phyloP scores from a whole-genome alignment of 202 grass and related monocot species.

The Setaria viridis region DNA sequence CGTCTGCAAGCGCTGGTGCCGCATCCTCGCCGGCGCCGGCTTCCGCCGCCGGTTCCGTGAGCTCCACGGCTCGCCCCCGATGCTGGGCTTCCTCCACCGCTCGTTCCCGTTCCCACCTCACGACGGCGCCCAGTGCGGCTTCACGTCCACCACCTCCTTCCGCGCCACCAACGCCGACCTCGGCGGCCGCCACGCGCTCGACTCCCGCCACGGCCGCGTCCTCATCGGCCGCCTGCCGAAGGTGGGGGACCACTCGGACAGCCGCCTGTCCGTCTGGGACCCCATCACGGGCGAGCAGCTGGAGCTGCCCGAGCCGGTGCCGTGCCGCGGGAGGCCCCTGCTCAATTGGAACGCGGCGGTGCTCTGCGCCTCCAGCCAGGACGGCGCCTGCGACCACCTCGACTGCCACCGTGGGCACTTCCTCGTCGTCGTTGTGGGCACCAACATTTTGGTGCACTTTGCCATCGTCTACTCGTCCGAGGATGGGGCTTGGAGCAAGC shows the following conservation, averaged over 20 bases:
- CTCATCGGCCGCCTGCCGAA: not conserved
- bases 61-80: too few relatives aligned
- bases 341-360: not conserved
- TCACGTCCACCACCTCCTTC: not conserved
- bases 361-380: not conserved
- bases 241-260: not conserved
- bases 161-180: fast-evolving
- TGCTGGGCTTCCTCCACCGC: too few relatives aligned
- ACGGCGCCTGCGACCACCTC: not conserved
- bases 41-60: too few relatives aligned
- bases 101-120: too few relatives aligned
- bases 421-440: too few relatives aligned
- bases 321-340: not conserved
- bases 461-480: too few relatives aligned
- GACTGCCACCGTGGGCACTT: not conserved
- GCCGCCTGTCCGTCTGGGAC: not conserved
- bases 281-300: not conserved
- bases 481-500: too few relatives aligned
- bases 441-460: too few relatives aligned
- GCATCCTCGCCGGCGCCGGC: too few relatives aligned
- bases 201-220: not conserved
- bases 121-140: too few relatives aligned
- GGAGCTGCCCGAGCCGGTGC: not conserved
- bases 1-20: too few relatives aligned
- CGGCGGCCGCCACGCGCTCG: not conserved